Percentiles rank a stretch among this genome's conserved stretches.
Conservation (phyloP, 352 stramenopile genomes). For the Globisporangium parvum region DNA sequence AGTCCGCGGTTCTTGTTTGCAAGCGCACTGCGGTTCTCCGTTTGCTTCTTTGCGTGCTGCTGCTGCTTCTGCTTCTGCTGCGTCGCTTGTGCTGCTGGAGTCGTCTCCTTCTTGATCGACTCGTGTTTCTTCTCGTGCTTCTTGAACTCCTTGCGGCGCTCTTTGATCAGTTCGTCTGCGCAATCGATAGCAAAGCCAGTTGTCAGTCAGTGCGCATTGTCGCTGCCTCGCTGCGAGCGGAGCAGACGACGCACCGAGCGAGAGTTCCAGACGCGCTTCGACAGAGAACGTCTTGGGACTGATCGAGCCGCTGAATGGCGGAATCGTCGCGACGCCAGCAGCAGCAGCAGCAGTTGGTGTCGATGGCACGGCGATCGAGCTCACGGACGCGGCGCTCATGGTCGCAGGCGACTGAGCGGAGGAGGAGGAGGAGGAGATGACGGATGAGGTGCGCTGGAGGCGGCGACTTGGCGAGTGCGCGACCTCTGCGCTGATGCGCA, state of each 20-base stretch:
- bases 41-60: conserved; percentile 11
- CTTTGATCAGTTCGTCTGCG: conserved; percentile 64
- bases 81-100: conserved; percentile 14
- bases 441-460: background rate
- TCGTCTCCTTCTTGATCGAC: conserved; percentile 10
- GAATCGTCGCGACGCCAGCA: background rate
- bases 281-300: conserved; percentile 14
- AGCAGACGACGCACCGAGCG: conserved; percentile 22
- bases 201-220: conserved; percentile 1
- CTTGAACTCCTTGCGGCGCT: conserved; percentile 65
- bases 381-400: conserved; percentile 7
- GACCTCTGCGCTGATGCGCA: no score
- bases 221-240: background rate
- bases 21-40: conserved; percentile 29
- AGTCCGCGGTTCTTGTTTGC: conserved; percentile 46
- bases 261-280: conserved; percentile 35
- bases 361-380: conserved; percentile 3
- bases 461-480: background rate
- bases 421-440: background rate
- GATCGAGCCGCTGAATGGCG: conserved; percentile 6
- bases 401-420: background rate
- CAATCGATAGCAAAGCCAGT: background rate
- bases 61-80: conserved; percentile 16
- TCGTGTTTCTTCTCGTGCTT: conserved; percentile 30
- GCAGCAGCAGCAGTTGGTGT: conserved; percentile 1